Conservation (phyloP, 2,329 filamentous ascomycete genomes). For the Drechslerella coelobrocha region DNA sequence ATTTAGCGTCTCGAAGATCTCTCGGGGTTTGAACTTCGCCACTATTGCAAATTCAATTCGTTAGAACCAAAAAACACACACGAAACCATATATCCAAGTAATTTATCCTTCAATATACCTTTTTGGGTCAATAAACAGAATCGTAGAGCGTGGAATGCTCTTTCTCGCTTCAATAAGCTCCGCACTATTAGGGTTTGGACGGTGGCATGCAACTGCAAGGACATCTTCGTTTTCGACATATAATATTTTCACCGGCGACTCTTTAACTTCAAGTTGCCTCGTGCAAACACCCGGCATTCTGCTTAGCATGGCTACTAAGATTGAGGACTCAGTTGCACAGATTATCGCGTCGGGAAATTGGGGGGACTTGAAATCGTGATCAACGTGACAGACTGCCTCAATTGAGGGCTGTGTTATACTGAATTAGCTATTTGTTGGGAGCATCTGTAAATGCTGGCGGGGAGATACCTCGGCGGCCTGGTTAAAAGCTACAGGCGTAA, state of each 20-base stretch:
- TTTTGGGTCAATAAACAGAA: conserved; percentile 53
- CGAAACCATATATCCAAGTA: background rate
- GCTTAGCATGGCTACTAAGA: conserved; percentile 53
- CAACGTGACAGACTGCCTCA: conserved; percentile 34
- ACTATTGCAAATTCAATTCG: conserved; percentile 25
- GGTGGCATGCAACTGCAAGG: conserved; percentile 53
- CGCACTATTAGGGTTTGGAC: conserved; percentile 33
- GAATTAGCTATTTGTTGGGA: background rate
- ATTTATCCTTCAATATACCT: no score
- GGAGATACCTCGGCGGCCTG: conserved; percentile 31
- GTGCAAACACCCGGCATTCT: conserved; percentile 53
- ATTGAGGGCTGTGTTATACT: conserved; percentile 32
- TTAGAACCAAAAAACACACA: background rate
- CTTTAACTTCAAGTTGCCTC: conserved; percentile 52
- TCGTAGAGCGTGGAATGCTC: conserved; percentile 15
- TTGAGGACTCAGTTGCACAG: conserved; percentile 52
- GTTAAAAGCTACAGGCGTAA: conserved; percentile 34
- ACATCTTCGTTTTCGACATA: conserved; percentile 53
- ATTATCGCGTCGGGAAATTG: conserved; percentile 52
- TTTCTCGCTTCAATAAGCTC: conserved; percentile 6
- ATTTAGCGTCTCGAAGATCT: conserved; percentile 52
- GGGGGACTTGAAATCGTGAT: conserved; percentile 49
- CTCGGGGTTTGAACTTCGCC: conserved; percentile 48
- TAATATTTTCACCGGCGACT: conserved; percentile 53
- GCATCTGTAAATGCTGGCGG: background rate